Evolutionary conservation across 2,329 filamentous ascomycete genomes (phyloP).

Genomic region (Monilinia polystroma): DNA sequence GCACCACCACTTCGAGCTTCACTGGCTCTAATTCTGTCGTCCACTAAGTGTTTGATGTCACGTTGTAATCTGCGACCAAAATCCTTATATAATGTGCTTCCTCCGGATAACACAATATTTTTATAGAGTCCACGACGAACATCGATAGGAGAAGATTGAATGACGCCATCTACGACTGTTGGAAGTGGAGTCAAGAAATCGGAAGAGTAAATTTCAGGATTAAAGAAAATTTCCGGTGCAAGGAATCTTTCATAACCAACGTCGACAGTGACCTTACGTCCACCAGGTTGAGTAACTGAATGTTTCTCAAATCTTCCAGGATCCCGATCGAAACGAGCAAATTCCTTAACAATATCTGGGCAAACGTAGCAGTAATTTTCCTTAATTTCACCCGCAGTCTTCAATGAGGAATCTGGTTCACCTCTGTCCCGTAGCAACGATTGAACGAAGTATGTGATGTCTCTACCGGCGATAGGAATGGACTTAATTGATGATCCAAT

Average conservation of each 20-base stretch:
- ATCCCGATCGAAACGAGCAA: constrained; percentile 89
- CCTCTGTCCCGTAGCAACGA: constrained; percentile 92
- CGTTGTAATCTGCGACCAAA: constrained; percentile 94
- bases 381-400: constrained; percentile 97
- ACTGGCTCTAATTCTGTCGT: constrained; percentile 87
- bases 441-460: constrained; percentile 99
- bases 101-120: constrained; percentile 97
- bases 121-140: constrained; percentile 97
- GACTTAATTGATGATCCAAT: constrained; percentile 99
- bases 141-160: constrained; percentile 96
- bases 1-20: constrained; percentile 86
- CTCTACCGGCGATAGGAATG: constrained; percentile 94
- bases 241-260: constrained; percentile 98
- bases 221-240: constrained; percentile 99
- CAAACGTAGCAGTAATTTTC: constrained; percentile 98
- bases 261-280: constrained; percentile 80
- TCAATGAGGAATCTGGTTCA: constrained; percentile 93
- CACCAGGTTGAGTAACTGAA: constrained; percentile 80
- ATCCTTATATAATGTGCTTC: constrained; percentile 97
- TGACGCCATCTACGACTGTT: constrained; percentile 91
- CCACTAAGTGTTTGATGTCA: constrained; percentile 94
- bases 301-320: constrained; percentile 89
- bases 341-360: constrained; percentile 98
- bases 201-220: constrained; percentile 98
- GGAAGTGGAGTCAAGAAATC: constrained; percentile 96